A percentile compares a stretch with the other conserved stretches of the same genome.
phyloP scores from a whole-genome alignment of 495 filamentous ascomycete genomes.

The Clohesyomyces aquaticus region DNA sequence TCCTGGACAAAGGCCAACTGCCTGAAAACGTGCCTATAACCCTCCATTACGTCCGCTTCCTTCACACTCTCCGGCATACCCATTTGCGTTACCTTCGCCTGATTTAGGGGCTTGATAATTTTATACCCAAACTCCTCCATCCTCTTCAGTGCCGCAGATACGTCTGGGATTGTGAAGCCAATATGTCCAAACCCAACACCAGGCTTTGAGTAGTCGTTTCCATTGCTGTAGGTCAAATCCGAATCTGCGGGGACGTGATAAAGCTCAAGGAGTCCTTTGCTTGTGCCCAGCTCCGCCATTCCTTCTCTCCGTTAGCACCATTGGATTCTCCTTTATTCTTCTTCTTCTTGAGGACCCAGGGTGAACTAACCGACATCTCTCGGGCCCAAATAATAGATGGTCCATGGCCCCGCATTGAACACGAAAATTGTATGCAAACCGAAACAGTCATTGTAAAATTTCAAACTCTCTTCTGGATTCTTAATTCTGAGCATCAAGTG shows the following conservation, averaged over 20 bases:
- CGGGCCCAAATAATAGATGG: constrained; percentile 31
- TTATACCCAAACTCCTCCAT: constrained; percentile 24
- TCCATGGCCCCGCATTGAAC: constrained; percentile 32
- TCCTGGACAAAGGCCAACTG: constrained; percentile 33
- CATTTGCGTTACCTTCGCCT: constrained; percentile 19
- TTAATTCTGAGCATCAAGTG: constrained; percentile 34
- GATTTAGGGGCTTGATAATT: constrained; percentile 25
- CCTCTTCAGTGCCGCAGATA: constrained; percentile 10
- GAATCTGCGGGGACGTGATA: constrained; percentile 27
- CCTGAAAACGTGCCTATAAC: constrained; percentile 30
- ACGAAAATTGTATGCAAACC: constrained; percentile 31
- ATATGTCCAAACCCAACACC: constrained; percentile 30
- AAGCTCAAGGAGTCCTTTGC: constrained; percentile 29
- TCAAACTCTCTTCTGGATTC: constrained; percentile 12
- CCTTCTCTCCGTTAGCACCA: not conserved
- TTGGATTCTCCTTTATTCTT: not conserved
- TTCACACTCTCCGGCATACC: not conserved
- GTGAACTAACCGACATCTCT: constrained; percentile 17
- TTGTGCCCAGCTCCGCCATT: constrained; percentile 14
- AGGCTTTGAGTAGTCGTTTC: constrained; percentile 22
- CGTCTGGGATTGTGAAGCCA: constrained; percentile 30
- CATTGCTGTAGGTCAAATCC: not conserved
- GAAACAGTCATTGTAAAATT: constrained; percentile 34
- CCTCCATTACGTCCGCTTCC: constrained; percentile 15
- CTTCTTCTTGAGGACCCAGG: not conserved